Conservation (phyloP, 1,284 basidiomycete species). For the Sanghuangporus baumii region DNA sequence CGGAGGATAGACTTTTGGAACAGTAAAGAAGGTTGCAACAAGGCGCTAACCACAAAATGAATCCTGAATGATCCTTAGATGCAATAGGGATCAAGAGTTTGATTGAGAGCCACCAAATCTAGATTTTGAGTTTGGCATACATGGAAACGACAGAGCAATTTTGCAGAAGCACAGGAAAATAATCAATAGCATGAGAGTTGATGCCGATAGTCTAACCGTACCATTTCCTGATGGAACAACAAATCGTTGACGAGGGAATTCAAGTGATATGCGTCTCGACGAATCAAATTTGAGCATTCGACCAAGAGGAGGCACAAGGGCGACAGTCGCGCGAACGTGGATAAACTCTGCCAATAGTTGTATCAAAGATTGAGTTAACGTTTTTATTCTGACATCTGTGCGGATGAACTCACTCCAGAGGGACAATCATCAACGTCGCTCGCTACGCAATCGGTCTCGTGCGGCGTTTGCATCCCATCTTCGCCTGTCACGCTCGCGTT, state of each 20-base stretch:
- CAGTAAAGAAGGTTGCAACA: not conserved
- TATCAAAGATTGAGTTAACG: not conserved
- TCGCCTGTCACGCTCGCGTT: slow-evolving; percentile 10
- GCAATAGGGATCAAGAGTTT: not conserved
- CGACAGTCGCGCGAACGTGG: not conserved
- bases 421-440: slow-evolving; percentile 1
- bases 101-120: not conserved
- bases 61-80: not conserved
- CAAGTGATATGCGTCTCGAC: not conserved
- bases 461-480: slow-evolving; percentile 8
- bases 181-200: not conserved
- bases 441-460: not conserved
- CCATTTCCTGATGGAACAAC: not conserved
- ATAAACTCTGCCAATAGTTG: not conserved
- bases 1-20: not conserved
- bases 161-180: not conserved
- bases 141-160: not conserved
- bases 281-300: not conserved
- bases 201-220: not conserved
- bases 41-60: not conserved
- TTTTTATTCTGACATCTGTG: not conserved
- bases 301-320: not conserved
- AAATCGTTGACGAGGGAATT: not conserved
- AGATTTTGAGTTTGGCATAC: not conserved
- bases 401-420: not conserved